These are phyloP conservation scores for Colletotrichum caudatum DNA, from an alignment of 2,329 filamentous ascomycete genomes.

Conservation along the genomic window DNA sequence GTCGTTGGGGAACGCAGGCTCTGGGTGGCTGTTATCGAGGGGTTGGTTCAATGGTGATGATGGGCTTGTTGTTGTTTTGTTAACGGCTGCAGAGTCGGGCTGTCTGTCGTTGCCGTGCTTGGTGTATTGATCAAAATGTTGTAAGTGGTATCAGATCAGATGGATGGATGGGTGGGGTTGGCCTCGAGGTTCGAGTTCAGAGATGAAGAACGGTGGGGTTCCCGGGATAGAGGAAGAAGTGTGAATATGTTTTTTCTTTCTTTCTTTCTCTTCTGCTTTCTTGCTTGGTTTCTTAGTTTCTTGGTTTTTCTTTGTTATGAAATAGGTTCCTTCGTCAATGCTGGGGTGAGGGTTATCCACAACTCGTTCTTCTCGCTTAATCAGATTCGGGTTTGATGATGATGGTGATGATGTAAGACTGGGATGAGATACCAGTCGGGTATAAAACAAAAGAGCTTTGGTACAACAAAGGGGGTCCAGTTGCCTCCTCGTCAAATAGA, in stretches of 20 bases:
- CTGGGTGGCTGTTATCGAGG: slow-evolving; percentile 2
- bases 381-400: neutral
- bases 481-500: neutral
- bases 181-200: neutral
- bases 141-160: neutral
- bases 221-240: neutral
- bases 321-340: neutral
- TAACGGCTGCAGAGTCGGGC: neutral
- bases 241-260: neutral
- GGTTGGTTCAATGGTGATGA: too few species aligned
- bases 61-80: neutral
- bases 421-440: slow-evolving; percentile 3
- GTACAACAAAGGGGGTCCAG: neutral
- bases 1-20: slow-evolving; percentile 48
- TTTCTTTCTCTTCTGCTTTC: neutral
- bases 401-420: neutral
- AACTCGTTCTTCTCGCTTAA: neutral
- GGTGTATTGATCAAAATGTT: neutral
- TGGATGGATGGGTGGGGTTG: neutral
- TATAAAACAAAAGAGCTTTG: slow-evolving; percentile 4
- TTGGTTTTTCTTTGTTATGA: neutral
- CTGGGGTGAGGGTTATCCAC: neutral
- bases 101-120: neutral
- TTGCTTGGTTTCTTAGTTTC: neutral
- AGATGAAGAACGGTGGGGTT: neutral